Evolutionary conservation across 1,284 basidiomycete species (phyloP).

Genomic region (Golubevia sp.): DNA sequence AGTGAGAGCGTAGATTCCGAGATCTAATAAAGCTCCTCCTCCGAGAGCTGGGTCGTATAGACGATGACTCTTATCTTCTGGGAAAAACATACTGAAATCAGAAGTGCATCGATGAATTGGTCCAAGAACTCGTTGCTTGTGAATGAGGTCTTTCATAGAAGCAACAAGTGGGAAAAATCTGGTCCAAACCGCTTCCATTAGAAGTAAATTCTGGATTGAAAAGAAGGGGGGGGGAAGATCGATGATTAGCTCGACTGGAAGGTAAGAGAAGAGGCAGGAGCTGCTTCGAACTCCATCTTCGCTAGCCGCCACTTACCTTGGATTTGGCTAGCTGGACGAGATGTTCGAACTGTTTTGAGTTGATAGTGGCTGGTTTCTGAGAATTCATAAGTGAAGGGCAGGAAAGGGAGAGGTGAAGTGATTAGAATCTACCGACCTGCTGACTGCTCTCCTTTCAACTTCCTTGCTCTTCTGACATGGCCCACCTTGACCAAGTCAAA

Average conservation of each 20-base stretch:
- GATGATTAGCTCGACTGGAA: constrained; percentile 14
- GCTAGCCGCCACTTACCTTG: constrained; percentile 10
- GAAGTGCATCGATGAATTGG: constrained; percentile 22
- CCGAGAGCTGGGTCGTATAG: constrained; percentile 80
- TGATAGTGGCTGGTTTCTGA: constrained; percentile 65
- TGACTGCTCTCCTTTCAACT: too few species aligned
- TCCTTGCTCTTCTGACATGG: too few species aligned
- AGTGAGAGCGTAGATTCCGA: constrained; percentile 62
- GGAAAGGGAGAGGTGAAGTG: too few species aligned
- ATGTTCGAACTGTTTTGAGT: constrained; percentile 65
- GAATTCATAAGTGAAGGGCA: too few species aligned
- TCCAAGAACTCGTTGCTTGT: constrained; percentile 32
- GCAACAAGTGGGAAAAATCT: constrained; percentile 39
- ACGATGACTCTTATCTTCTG: constrained; percentile 69
- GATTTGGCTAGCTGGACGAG: constrained; percentile 73
- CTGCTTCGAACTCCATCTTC: constrained; percentile 75
- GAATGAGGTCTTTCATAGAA: constrained; percentile 28
- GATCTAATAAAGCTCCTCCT: constrained; percentile 81
- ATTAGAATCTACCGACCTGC: too few species aligned
- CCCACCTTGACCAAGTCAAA: too few species aligned
- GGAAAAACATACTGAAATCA: constrained; percentile 30
- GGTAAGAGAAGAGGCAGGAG: constrained; percentile 72
- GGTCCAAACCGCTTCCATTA: constrained; percentile 50
- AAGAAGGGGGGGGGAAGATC: constrained; percentile 45
- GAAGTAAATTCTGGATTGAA: constrained; percentile 21